A percentile compares a stretch with the other conserved stretches of the same genome.
These are phyloP conservation scores for Trichopus zeylanicus DNA, from an alignment of 116 monocot species.

Conservation along the genomic window DNA sequence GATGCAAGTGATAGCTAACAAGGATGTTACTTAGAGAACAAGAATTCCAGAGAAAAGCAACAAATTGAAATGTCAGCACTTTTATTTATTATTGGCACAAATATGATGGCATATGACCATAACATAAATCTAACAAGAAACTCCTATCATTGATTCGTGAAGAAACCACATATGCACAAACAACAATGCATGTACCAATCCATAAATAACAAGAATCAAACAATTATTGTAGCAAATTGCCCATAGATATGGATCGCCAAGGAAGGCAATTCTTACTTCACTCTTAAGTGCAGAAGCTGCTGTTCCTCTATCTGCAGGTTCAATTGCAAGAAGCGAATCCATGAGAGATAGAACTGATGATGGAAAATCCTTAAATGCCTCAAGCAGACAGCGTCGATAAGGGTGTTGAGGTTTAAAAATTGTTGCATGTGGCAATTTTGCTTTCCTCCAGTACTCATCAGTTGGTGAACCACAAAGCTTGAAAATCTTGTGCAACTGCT, in stretches of 20 bases:
- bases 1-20: background rate
- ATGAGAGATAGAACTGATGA: slow-evolving; percentile 52
- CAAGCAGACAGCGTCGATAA: slow-evolving; percentile 46
- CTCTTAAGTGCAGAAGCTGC: slow-evolving; percentile 62
- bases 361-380: slow-evolving; percentile 62
- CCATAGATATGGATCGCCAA: background rate
- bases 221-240: too few species aligned
- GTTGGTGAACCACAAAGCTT: slow-evolving; percentile 84
- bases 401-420: slow-evolving; percentile 67
- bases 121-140: too few species aligned
- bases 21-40: too few species aligned
- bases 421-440: slow-evolving; percentile 56
- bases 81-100: too few species aligned
- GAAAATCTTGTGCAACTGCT: slow-evolving; percentile 80
- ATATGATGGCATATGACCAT: too few species aligned
- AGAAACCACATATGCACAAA: too few species aligned
- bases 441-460: slow-evolving; percentile 62
- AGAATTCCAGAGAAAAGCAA: too few species aligned
- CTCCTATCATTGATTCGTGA: too few species aligned
- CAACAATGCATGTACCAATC: too few species aligned
- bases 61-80: too few species aligned
- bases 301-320: slow-evolving; percentile 67
- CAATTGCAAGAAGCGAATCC: slow-evolving; percentile 60
- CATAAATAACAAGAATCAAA: too few species aligned
- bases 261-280: slow-evolving; percentile 32